Evolutionary conservation across 2,329 filamentous ascomycete species (phyloP).

Genomic region (Magnaporthales sp.): DNA sequence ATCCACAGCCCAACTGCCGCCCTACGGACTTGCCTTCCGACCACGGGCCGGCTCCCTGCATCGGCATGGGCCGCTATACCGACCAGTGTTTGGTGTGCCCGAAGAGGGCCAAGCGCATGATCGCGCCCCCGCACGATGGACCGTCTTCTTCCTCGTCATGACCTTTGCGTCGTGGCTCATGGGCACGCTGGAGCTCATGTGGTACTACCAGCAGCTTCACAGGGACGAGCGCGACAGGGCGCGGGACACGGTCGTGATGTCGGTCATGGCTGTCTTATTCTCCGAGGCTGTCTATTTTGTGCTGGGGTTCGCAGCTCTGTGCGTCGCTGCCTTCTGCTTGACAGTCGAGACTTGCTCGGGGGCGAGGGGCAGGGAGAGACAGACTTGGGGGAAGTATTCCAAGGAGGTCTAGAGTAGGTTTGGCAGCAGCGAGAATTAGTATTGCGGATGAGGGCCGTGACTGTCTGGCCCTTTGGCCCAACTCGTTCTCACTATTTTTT

Average conservation of each 20-base stretch:
- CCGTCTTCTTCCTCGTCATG: constrained; percentile 1
- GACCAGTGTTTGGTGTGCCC: neutral
- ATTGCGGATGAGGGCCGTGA: neutral
- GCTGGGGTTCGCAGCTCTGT: constrained; percentile 3
- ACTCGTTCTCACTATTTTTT: too few species aligned
- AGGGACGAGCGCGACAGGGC: neutral
- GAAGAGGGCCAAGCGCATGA: neutral
- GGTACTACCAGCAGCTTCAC: neutral
- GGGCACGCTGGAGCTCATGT: neutral
- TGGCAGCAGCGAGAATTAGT: neutral
- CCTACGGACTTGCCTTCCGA: neutral
- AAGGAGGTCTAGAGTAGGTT: constrained; percentile 4
- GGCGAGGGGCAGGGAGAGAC: neutral
- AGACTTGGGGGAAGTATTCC: constrained; percentile 3
- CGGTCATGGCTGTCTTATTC: neutral
- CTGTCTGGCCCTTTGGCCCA: too few species aligned
- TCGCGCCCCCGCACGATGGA: neutral
- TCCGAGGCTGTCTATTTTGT: constrained; percentile 4
- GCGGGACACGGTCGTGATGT: neutral
- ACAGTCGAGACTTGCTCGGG: constrained; percentile 2
- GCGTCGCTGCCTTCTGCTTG: constrained; percentile 2
- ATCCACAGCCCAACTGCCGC: neutral
- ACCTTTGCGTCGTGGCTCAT: constrained; percentile 4
- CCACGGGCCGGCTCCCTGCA: neutral
- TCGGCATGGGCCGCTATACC: neutral